Evolutionary conservation across 2,329 filamentous ascomycete species (phyloP).

Genomic region (Neonectria sp.): DNA sequence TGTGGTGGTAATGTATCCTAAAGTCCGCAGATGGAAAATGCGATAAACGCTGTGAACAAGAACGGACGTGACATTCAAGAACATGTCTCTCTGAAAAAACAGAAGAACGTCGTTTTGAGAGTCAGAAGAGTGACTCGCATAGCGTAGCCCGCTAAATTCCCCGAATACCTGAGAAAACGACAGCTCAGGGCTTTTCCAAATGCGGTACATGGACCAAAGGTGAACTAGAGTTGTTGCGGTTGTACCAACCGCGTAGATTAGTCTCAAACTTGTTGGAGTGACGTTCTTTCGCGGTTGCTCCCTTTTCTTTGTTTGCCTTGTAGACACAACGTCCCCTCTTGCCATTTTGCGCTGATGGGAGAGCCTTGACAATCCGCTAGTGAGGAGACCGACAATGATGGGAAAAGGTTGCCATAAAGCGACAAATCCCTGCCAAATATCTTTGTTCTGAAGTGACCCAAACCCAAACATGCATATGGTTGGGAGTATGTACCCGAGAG

Average conservation of each 20-base stretch:
- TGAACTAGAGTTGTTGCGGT: background rate
- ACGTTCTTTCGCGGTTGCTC: background rate
- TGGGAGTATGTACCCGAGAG: background rate
- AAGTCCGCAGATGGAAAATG: background rate
- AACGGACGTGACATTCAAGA: background rate
- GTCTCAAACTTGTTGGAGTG: background rate
- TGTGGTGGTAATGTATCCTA: background rate
- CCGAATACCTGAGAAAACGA: background rate
- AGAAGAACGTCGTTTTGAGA: background rate
- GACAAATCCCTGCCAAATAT: background rate
- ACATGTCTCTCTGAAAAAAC: background rate
- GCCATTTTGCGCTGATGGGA: background rate
- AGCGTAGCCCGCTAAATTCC: background rate
- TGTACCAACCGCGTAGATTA: background rate
- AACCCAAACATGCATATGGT: background rate
- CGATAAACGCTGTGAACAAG: background rate
- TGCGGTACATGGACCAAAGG: background rate
- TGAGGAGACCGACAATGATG: background rate
- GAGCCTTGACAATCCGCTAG: background rate
- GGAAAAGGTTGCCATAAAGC: constrained; percentile 1
- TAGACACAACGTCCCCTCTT: background rate
- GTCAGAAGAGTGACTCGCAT: background rate
- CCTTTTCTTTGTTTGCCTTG: background rate
- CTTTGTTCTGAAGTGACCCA: background rate
- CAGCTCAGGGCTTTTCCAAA: background rate